Evolutionary conservation across 1,284 basidiomycete genomes (phyloP).

Genomic region (Fomitiporia mediterranea): DNA sequence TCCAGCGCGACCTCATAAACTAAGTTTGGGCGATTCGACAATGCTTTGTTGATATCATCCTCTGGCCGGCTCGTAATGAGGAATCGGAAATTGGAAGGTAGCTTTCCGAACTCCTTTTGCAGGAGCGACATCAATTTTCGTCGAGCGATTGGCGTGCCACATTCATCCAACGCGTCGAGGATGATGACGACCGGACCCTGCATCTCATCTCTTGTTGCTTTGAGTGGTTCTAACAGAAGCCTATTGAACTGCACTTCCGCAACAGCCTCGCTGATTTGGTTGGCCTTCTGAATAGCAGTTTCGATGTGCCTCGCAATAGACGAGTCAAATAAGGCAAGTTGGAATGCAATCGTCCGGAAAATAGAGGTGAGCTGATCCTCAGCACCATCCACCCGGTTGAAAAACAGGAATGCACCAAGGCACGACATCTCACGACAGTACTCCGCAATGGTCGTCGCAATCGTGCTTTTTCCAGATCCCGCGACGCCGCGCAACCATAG

Average conservation of each 20-base stretch:
- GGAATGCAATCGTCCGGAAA: background rate
- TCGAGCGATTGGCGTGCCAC: background rate
- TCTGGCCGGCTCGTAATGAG: background rate
- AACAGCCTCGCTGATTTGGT: too few relatives aligned
- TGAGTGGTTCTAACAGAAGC: background rate
- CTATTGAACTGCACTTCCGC: background rate
- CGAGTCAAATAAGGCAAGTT: background rate
- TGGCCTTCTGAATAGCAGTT: background rate
- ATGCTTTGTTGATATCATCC: background rate
- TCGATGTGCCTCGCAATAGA: background rate
- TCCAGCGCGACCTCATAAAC: background rate
- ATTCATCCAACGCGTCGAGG: background rate
- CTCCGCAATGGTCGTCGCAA: background rate
- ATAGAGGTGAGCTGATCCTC: background rate
- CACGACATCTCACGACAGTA: background rate
- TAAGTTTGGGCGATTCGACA: background rate
- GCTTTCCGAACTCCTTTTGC: background rate
- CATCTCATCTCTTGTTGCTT: background rate
- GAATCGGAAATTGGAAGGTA: background rate
- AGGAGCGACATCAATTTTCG: background rate
- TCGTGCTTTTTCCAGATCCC: conserved; percentile 4
- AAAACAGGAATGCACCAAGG: background rate
- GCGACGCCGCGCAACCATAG: conserved; percentile 1
- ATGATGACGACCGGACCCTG: background rate
- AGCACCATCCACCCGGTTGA: background rate